A percentile compares a stretch with the other conserved stretches of the same genome.
Conservation (phyloP, 495 filamentous ascomycete genomes). For the Trichoderma asperelloides region DNA sequence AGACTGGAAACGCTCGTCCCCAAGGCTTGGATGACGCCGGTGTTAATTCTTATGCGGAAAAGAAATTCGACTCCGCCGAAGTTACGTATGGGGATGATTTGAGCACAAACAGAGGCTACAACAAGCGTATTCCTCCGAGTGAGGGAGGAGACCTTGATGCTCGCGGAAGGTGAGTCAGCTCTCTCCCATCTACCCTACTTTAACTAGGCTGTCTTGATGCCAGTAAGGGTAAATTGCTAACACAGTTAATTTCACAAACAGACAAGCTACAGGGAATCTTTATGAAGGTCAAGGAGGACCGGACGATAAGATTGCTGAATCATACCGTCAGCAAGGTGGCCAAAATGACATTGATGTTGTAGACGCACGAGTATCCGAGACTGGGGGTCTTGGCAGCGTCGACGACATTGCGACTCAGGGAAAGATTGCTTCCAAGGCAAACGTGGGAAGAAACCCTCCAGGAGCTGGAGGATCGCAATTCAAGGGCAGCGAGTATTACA, state of each 20-base stretch:
- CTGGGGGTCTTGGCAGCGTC: not conserved
- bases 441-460: not conserved
- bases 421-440: conserved; percentile 2
- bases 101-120: conserved; percentile 25
- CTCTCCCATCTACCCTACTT: too few species aligned
- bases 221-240: too few species aligned
- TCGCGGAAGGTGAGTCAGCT: conserved; percentile 23
- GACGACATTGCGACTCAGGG: not conserved
- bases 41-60: conserved; percentile 22
- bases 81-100: conserved; percentile 25
- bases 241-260: too few species aligned
- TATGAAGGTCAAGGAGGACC: conserved; percentile 11
- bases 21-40: conserved; percentile 22
- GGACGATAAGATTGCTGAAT: not conserved
- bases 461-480: conserved; percentile 10
- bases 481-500: conserved; percentile 21
- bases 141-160: conserved; percentile 32
- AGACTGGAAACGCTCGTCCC: conserved; percentile 25
- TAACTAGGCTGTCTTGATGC: too few species aligned
- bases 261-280: conserved; percentile 21
- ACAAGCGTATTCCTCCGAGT: conserved; percentile 27
- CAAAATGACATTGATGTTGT: conserved; percentile 9
- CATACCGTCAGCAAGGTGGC: not conserved
- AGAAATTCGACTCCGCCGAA: conserved; percentile 26
- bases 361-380: not conserved